A percentile compares a stretch with the other conserved stretches of the same genome.
Conservation (phyloP, 78 protist genomes). For the Guillardia theta region DNA sequence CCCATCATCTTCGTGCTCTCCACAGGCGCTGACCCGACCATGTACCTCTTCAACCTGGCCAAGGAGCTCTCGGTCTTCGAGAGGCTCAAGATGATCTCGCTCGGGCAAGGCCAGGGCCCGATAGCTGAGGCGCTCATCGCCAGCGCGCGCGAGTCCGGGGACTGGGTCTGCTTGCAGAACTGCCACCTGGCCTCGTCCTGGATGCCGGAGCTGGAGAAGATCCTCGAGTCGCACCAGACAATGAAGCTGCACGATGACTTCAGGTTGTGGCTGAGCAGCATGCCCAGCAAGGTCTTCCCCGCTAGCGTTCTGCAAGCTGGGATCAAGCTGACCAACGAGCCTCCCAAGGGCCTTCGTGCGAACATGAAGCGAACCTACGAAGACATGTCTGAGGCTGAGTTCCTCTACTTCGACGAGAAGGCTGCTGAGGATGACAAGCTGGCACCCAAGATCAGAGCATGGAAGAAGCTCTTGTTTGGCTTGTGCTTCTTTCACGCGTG, state of each 20-base stretch:
- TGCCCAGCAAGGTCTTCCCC: constrained; percentile 71
- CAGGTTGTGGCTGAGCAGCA: constrained; percentile 88
- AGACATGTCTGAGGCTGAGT: not conserved
- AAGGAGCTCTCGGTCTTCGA: not conserved
- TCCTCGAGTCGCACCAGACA: not conserved
- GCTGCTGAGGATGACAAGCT: not conserved
- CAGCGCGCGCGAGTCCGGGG: constrained; percentile 39
- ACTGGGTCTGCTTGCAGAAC: constrained; percentile 81
- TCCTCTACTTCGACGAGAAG: not conserved
- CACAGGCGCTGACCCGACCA: constrained; percentile 88
- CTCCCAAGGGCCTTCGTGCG: constrained; percentile 85
- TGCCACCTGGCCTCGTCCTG: constrained; percentile 72
- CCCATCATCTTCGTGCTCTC: constrained; percentile 88
- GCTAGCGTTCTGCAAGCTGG: constrained; percentile 81
- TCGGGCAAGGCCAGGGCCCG: constrained; percentile 83
- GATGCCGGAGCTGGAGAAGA: constrained; percentile 66
- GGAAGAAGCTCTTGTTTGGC: constrained; percentile 59
- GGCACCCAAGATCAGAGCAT: not conserved
- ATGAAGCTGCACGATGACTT: constrained; percentile 70
- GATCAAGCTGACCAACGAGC: constrained; percentile 88
- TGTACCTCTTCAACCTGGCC: not conserved
- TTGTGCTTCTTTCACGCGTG: constrained; percentile 70
- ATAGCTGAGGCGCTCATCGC: constrained; percentile 59
- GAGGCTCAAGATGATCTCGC: constrained; percentile 46
- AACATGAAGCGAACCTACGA: constrained; percentile 54